Evolutionary conservation across 305 asterid genomes (phyloP), one percentile per base, ranked within the genome.

Genomic region (Petunia hybrid): DNA sequence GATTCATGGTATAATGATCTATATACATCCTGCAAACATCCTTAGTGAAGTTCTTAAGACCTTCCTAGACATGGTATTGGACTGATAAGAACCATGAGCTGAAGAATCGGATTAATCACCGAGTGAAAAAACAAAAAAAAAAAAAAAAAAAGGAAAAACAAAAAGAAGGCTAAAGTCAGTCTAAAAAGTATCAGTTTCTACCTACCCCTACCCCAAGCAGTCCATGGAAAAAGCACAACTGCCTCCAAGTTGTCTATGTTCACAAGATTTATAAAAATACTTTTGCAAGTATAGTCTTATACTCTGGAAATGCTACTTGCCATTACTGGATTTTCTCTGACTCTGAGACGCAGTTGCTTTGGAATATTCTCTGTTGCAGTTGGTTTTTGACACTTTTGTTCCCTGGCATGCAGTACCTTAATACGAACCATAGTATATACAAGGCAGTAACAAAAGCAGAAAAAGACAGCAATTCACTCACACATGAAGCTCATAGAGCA

Each of bases 391-490:
- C 38, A 31, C 43, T 66, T 77, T 79, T 81, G 12, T 61, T 85
- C 69, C 53, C 64, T 82, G 76, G 51, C 78, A 75, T 89, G 89
- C 92, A 96, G 98, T 80, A 86, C 87, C 98, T 96, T 75, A 96
- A 96, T 83, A 92, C 98, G 80, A 93, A 93, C 86, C 83, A 84
- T 71, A 89, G 91, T 85, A 82, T 96, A 82, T 96, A 96, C 67
- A 88, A 88, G 82, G 98, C 97, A 41, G 90, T 94, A 76, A 16
- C 88, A 80, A 93, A 88, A 85, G 98, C 99, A 64, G 98, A 94
- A 90, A 80, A 89, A 83, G 91, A 93, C 83, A 87, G 65, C 77
- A 92, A 85, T 85, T 84, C 91, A 87, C 97, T 94, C 81, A 84
- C 94, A 45, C 93, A 90, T 76, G 99, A 96, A 90, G 97, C 89